A percentile compares a stretch with the other conserved stretches of the same genome.
Conservation (phyloP, 768 basidiomycete genomes). For the Saitozyma sp. region DNA sequence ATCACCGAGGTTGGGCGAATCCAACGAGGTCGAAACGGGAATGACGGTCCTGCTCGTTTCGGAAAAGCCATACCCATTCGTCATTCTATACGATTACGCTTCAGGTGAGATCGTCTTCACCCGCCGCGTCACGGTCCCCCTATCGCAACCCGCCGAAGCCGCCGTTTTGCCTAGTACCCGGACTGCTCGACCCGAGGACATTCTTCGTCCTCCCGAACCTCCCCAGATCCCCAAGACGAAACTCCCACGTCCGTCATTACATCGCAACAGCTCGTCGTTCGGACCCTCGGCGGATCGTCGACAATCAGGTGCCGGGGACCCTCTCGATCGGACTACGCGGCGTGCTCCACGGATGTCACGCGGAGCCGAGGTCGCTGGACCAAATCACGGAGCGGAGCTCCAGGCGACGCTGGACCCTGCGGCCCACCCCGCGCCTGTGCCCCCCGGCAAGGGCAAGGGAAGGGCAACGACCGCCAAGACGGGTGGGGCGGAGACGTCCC, state of each 20-base stretch:
- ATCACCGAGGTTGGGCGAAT: neutral
- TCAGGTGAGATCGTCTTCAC: conserved; percentile 39
- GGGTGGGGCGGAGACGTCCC: conserved; percentile 5
- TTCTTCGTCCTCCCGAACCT: conserved; percentile 12
- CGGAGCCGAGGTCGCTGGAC: conserved; percentile 1
- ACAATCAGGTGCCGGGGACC: conserved; percentile 28
- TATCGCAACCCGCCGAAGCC: conserved; percentile 11
- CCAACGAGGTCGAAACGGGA: conserved; percentile 8
- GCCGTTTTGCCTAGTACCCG: neutral
- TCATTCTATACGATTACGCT: conserved; percentile 24
- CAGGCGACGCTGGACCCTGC: conserved; percentile 35
- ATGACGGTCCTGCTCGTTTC: conserved; percentile 15
- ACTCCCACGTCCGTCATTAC: conserved; percentile 15
- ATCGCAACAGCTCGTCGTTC: conserved; percentile 33
- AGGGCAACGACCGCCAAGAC: neutral
- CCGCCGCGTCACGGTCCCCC: conserved; percentile 20
- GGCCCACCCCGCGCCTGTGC: conserved; percentile 7
- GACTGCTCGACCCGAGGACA: conserved; percentile 29
- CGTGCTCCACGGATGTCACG: conserved; percentile 35
- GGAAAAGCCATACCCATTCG: conserved; percentile 25
- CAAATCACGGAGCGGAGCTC: conserved; percentile 17
- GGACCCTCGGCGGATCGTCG: conserved; percentile 19
- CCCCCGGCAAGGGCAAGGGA: conserved; percentile 10
- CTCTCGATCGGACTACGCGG: conserved; percentile 31
- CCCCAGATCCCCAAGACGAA: neutral